Evolutionary conservation across 768 basidiomycete genomes (phyloP).

Genomic region (Phanerochaete sordida): DNA sequence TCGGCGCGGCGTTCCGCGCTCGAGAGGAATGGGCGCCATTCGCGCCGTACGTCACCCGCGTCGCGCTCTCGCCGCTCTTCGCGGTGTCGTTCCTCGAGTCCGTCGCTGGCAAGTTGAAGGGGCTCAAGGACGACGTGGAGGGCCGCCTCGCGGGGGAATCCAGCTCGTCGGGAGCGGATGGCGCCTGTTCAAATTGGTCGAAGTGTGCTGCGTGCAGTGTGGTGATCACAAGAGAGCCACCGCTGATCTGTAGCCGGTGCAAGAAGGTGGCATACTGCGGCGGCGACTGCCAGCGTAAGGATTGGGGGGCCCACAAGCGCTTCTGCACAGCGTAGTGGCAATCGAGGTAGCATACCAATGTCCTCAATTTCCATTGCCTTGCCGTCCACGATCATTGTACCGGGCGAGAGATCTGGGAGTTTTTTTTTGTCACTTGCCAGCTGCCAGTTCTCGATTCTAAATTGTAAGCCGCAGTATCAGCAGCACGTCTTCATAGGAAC

Average conservation of each 20-base stretch:
- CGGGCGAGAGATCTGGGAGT: too few species aligned
- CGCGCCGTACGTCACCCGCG: constrained; percentile 42
- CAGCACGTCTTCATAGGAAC: too few species aligned
- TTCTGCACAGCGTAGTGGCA: not conserved
- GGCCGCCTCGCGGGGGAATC: not conserved
- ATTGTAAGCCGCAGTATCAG: too few species aligned
- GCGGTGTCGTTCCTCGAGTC: constrained; percentile 46
- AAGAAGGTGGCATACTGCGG: constrained; percentile 8
- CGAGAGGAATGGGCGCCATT: constrained; percentile 35
- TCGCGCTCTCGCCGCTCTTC: constrained; percentile 53
- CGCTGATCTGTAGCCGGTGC: constrained; percentile 6
- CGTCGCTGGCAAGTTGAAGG: constrained; percentile 13
- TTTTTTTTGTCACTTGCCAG: too few species aligned
- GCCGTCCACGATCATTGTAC: too few species aligned
- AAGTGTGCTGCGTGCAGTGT: not conserved
- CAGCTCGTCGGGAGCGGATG: not conserved
- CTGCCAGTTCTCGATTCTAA: too few species aligned
- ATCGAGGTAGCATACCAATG: too few species aligned
- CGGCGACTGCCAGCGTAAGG: constrained; percentile 5
- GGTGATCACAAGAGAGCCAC: not conserved
- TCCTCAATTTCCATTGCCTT: too few species aligned
- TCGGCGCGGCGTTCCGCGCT: constrained; percentile 35
- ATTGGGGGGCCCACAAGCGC: constrained; percentile 8
- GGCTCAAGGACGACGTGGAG: too few species aligned
- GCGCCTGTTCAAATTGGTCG: not conserved